Base-by-base conservation (phyloP, 345 rosid genomes). In the Populus tremula region DNA sequence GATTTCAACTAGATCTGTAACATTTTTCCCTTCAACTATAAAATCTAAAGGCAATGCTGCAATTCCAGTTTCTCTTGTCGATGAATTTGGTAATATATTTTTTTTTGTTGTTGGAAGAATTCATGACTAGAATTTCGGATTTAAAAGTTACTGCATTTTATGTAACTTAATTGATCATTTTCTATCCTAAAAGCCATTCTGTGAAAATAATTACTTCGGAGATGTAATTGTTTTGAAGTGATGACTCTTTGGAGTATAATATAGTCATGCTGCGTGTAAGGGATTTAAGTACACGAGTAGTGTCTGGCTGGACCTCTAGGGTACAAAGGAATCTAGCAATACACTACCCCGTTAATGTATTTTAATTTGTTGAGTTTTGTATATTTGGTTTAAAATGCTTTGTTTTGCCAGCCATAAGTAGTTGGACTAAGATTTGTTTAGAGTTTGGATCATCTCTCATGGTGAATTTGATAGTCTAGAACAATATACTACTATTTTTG, bases 1-100 rank as follows among this genome's bases (percentile, higher is more conserved):
- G 14, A 67, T 49, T 73, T 80, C 61, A 9, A n/a, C 71, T 84
- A 74, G 87, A 85, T 87, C 90, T 82, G 86, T 74, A 38, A 69
- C 38, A 68, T 45, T 69, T 49, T 7, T 54, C 8, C 17, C 1
- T 80, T 76, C 20, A 38, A 25, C 69, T 41, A 8, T 72, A 68
- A n/a, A 73, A 45, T 73, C 69, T 66, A 35, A 56, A 70, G 78
- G 49, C 39, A 59, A 66, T 45, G 70, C 69, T 33, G 36, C 65
- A 77, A 49, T 67, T 74, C 27, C 29, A 10, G 50, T 76, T 78
- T 74, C 33, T 64, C 63, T 27, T 36, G 70, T 67, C 14, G n/a
- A 77, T 38, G 41, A 72, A 75, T 69, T 36, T 59, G 14, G 33
- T 29, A 25, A 27, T n/a, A 20, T 2, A 0, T 18, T 63, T 31